Conservation (phyloP, 2,329 filamentous ascomycete genomes). For the Ceratocystiopsis minuta region DNA sequence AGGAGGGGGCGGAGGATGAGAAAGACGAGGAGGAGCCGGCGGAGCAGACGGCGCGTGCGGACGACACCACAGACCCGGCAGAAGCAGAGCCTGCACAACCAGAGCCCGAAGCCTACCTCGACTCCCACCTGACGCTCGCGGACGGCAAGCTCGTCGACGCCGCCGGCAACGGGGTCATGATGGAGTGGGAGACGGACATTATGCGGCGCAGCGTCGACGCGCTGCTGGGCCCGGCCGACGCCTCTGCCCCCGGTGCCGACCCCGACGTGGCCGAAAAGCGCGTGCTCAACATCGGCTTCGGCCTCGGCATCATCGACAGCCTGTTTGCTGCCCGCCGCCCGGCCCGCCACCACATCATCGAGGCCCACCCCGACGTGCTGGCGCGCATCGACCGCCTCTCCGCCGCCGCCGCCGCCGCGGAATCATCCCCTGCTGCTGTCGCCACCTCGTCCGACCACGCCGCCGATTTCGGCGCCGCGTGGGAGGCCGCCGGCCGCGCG, state of each 20-base stretch:
- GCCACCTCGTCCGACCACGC: constrained; percentile 14
- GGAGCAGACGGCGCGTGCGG: constrained; percentile 12
- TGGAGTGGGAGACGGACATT: constrained; percentile 78
- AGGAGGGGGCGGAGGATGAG: constrained; percentile 15
- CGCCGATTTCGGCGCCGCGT: constrained; percentile 29
- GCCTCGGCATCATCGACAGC: constrained; percentile 74
- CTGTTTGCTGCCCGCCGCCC: constrained; percentile 55
- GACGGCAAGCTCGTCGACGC: constrained; percentile 53
- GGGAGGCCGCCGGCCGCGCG: constrained; percentile 36
- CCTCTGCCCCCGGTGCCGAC: too few relatives aligned
- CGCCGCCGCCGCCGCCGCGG: constrained; percentile 32
- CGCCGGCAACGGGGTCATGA: constrained; percentile 75
- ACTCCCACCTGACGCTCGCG: constrained; percentile 45
- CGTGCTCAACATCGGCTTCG: constrained; percentile 74
- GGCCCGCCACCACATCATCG: constrained; percentile 61
- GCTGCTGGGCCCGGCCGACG: constrained; percentile 31
- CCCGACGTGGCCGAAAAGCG: constrained; percentile 32
- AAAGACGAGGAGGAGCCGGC: constrained; percentile 4
- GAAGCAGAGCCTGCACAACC: constrained; percentile 31
- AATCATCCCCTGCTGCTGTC: constrained; percentile 29
- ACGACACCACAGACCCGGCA: constrained; percentile 11
- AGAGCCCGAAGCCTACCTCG: constrained; percentile 32
- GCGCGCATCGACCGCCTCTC: constrained; percentile 36
- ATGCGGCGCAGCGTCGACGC: constrained; percentile 62
- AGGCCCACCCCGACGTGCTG: constrained; percentile 66